Evolutionary conservation across 2,329 filamentous ascomycete genomes (phyloP), one percentile per base, ranked within the genome.

Genomic region (Teratosphaeria nubilosa): DNA sequence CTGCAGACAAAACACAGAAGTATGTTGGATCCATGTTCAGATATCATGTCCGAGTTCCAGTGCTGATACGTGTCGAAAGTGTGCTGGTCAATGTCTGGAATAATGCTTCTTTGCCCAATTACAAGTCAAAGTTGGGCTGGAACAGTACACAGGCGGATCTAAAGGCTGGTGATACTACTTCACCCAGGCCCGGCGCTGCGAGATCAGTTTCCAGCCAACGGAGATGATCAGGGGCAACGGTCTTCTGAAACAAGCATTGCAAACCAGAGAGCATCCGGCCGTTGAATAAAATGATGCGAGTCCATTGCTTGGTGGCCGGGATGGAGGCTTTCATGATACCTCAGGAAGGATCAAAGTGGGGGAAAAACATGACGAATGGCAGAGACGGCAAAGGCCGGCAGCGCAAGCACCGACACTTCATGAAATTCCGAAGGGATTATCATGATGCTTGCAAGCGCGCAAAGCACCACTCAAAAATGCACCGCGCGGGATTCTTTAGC

Each of bases 1-100:
- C 90, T 69, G 82, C 88, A 66, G 88, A 91, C 66, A 79, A 78
- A 67, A 90, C 87, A 20, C 88, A 91, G 75, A 83, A 68, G 71
- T 73, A 59, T 59, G 69, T 50, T 24, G 13, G 22, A 10, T 54
- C 27, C 5, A 25, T 25, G 13, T 20, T 7, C 14, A 30, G 20
- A 11, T n/a, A 14, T 41, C 13, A 41, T 55, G 11, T 16, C n/a
- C 16, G 34, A 20, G 32, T 5, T 31, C 14, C n/a, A 16, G 13
- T 54, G 27, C 56, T 55, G 27, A 58, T 30, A 31, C 20, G 20
- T 48, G n/a, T 50, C 13, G 34, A 1, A 30, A 74, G 69, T 60
- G 73, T 76, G 0, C 73, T 80, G 22, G 76, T 79, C 11, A 79
- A 78, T 60, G 76, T 77, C n/a, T 80, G 77, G 77, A 77, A 77